Conservation (phyloP, 768 basidiomycete genomes). For the Polyporus arcularius region DNA sequence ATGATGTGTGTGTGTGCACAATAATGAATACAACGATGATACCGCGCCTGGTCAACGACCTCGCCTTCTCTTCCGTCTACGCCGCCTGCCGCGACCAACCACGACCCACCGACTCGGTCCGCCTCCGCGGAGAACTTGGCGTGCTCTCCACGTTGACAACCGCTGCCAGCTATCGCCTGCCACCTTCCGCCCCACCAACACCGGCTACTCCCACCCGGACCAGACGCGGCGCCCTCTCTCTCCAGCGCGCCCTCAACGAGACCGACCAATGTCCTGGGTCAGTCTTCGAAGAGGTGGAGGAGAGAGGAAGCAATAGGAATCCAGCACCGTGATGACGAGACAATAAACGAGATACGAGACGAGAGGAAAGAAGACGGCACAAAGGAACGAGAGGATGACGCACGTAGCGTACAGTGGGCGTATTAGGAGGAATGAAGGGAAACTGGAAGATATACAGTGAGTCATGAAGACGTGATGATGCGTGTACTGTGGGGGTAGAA, state of each 20-base stretch:
- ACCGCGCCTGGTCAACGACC: slow-evolving; percentile 17
- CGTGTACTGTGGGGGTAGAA: slow-evolving; percentile 14
- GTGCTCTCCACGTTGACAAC: not conserved
- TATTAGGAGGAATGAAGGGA: slow-evolving; percentile 26
- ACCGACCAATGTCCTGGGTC: slow-evolving; percentile 23
- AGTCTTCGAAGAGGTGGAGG: slow-evolving; percentile 52
- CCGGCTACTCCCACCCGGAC: slow-evolving; percentile 9
- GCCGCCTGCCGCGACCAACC: not conserved
- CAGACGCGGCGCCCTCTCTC: slow-evolving; percentile 74
- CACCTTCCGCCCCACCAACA: slow-evolving; percentile 7
- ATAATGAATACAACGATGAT: slow-evolving; percentile 18
- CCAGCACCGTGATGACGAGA: slow-evolving; percentile 14
- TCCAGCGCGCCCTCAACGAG: slow-evolving; percentile 57
- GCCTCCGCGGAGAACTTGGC: not conserved
- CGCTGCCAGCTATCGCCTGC: slow-evolving; percentile 3
- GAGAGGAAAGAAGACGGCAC: slow-evolving; percentile 21
- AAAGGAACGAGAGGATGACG: slow-evolving; percentile 18
- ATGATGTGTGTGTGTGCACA: slow-evolving; percentile 6
- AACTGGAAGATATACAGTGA: slow-evolving; percentile 20
- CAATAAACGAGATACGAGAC: slow-evolving; percentile 16
- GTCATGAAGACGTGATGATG: slow-evolving; percentile 24
- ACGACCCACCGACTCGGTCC: not conserved
- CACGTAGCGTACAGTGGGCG: slow-evolving; percentile 8
- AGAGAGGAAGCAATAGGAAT: slow-evolving; percentile 64
- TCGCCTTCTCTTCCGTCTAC: slow-evolving; percentile 6